Evolutionary conservation across 371 early-diverging fungal genomes (phyloP).

Genomic region (Mortierella sp.): DNA sequence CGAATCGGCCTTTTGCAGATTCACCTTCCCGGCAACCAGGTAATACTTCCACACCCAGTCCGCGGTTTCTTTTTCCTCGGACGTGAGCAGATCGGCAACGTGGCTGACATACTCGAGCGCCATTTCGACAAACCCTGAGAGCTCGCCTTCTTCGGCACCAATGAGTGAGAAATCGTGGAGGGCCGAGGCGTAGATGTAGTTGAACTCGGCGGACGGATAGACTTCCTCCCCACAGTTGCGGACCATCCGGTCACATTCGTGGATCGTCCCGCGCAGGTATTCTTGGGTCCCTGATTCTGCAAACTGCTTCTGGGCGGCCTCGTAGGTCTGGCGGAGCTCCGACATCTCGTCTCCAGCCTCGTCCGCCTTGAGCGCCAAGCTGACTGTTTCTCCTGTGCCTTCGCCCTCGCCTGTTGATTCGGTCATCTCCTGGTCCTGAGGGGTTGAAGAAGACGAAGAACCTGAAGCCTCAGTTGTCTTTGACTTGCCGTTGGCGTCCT

Average conservation of each 20-base stretch:
- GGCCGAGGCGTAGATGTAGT: constrained; percentile 70
- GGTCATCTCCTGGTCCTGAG: constrained; percentile 2
- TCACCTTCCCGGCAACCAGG: constrained; percentile 47
- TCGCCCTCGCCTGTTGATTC: no score
- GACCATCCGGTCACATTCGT: constrained; percentile 73
- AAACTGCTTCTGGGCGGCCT: constrained; percentile 57
- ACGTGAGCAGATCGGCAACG: constrained; percentile 32
- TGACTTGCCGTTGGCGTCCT: neutral
- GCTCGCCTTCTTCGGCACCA: constrained; percentile 44
- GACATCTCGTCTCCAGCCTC: constrained; percentile 46
- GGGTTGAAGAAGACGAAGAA: neutral
- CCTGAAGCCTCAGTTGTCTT: neutral
- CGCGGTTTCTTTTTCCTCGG: constrained; percentile 17
- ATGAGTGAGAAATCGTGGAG: constrained; percentile 62
- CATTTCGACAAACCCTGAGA: constrained; percentile 45
- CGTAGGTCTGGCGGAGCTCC: constrained; percentile 52
- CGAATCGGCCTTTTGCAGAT: constrained; percentile 51
- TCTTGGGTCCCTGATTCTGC: constrained; percentile 51
- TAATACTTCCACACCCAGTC: constrained; percentile 53
- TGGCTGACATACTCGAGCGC: constrained; percentile 40
- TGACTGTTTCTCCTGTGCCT: constrained; percentile 29
- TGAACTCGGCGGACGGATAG: constrained; percentile 61
- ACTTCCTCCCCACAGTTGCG: constrained; percentile 64
- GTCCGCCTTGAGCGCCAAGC: constrained; percentile 37
- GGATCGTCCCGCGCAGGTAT: constrained; percentile 69